A percentile compares a stretch with the other conserved stretches of the same genome.
Evolutionary conservation across 1,284 basidiomycete genomes (phyloP).

Genomic region (Cerrena zonata): DNA sequence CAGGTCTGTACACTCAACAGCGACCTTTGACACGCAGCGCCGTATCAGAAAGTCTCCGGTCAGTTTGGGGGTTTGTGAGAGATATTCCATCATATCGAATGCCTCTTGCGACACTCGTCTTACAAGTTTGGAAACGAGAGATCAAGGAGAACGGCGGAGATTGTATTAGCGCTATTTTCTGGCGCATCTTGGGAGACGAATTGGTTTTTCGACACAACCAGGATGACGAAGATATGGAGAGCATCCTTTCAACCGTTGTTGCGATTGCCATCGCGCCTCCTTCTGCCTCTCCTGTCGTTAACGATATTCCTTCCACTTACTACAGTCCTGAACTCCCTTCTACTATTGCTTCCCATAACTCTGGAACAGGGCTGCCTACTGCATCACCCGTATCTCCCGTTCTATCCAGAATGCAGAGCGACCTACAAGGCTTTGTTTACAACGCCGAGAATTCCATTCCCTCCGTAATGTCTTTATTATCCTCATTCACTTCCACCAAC

Average conservation of each 20-base stretch:
- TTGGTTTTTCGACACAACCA: conserved; percentile 47
- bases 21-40: conserved; percentile 52
- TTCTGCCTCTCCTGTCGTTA: conserved; percentile 26
- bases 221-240: conserved; percentile 11
- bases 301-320: conserved; percentile 23
- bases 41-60: conserved; percentile 49
- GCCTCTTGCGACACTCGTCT: conserved; percentile 54
- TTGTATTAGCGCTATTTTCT: conserved; percentile 44
- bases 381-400: conserved; percentile 44
- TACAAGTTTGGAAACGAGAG: conserved; percentile 45
- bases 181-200: conserved; percentile 61
- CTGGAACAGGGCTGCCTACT: conserved; percentile 20
- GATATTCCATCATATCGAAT: conserved; percentile 63
- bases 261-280: conserved; percentile 25
- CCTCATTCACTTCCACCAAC: conserved; percentile 48
- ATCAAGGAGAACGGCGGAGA: conserved; percentile 29
- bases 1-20: conserved; percentile 38
- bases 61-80: conserved; percentile 56
- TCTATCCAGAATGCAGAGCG: conserved; percentile 52
- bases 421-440: conserved; percentile 31
- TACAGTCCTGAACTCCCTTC: conserved; percentile 34
- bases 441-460: conserved; percentile 46
- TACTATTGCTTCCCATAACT: conserved; percentile 12
- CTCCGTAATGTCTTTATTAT: conserved; percentile 58
- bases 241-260: conserved; percentile 30